A percentile compares a stretch with the other conserved stretches of the same genome.
Evolutionary conservation across 441 rosid genomes (phyloP).

Genomic region (Pelargonium citronellum): DNA sequence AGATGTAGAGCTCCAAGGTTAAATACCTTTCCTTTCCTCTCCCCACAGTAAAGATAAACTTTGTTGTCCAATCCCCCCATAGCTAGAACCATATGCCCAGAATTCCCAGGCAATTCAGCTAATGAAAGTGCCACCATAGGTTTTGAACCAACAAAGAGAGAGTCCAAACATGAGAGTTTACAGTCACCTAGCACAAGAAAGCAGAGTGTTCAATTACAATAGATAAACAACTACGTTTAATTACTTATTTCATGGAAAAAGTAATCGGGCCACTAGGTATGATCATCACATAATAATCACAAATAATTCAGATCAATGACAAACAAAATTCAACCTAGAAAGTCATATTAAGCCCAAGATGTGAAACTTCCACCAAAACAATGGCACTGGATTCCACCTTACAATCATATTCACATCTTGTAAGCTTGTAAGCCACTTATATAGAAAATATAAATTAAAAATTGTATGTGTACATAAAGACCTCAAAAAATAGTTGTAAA

Average conservation of each 20-base stretch:
- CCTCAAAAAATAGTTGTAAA: too few species aligned
- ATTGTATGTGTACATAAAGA: too few species aligned
- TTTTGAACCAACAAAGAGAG: constrained; percentile 62
- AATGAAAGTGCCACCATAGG: constrained; percentile 75
- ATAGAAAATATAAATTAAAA: too few species aligned
- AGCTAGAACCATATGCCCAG: constrained; percentile 53
- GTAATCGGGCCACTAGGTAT: too few species aligned
- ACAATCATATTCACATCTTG: too few species aligned
- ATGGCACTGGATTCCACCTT: too few species aligned
- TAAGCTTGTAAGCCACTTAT: too few species aligned
- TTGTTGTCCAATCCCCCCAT: constrained; percentile 89
- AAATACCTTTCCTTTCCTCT: constrained; percentile 68
- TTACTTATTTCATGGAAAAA: not conserved
- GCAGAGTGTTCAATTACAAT: not conserved
- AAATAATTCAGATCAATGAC: too few species aligned
- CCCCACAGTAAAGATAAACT: constrained; percentile 68
- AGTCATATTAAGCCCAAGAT: too few species aligned
- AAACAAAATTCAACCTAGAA: too few species aligned
- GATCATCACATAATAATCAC: too few species aligned
- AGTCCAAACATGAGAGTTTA: constrained; percentile 48
- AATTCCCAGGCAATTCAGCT: constrained; percentile 64
- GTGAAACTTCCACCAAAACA: too few species aligned
- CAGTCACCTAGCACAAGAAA: constrained; percentile 52
- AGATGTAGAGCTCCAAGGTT: constrained; percentile 8
- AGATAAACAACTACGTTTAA: not conserved